Base-by-base conservation (phyloP, 2,329 filamentous ascomycete genomes). In the Scytalidium sp. region DNA sequence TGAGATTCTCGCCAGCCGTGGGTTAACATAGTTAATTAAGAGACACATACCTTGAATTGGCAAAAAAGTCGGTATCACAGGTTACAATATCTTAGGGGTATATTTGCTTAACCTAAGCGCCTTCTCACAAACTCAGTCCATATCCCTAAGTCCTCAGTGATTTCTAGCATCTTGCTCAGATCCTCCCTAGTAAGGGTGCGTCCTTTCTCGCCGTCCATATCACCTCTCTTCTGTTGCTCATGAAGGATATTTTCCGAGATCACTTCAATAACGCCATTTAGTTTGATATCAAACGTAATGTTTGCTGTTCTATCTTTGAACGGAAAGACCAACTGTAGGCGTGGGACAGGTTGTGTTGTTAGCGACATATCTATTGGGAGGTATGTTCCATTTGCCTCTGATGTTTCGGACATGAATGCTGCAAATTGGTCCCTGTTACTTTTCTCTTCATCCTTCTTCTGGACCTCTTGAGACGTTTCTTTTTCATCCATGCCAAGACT, bases 121-220 rank as follows among this genome's bases (percentile, higher is more conserved):
- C 52, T 52, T 47, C 49, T 56, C 41, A 78, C 54, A 73, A 75
- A 80, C 64, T 79, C 76, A 8, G 69, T 66, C 75, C 76, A 80
- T 21, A 79, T 64, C 0, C 74, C 73, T 40, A 80, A 52, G 63
- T 80, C 73, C 29, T 71, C 75, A 50, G 64, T 69, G 3, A 74
- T 55, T 45, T 76, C 74, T 50, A 80, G 51, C 47, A 71, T 75
- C 49, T 59, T 67, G 2, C 63, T 71, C 48, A 78, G 41, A 56
- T 67, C 66, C 53, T 63, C 67, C 6, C 60, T 50, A 2, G 49
- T 56, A 19, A 64, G 44, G 11, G 22, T 20, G 17, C 51, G 59
- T 5, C 46, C 54, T 44, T 47, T 53, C 5, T 40, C 39, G n/a
- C 41, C 17, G 29, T 36, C 51, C 36, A 46, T 47, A 17, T 23